phyloP scores from a whole-genome alignment of 768 basidiomycete species.

The Trametes cingulata region DNA sequence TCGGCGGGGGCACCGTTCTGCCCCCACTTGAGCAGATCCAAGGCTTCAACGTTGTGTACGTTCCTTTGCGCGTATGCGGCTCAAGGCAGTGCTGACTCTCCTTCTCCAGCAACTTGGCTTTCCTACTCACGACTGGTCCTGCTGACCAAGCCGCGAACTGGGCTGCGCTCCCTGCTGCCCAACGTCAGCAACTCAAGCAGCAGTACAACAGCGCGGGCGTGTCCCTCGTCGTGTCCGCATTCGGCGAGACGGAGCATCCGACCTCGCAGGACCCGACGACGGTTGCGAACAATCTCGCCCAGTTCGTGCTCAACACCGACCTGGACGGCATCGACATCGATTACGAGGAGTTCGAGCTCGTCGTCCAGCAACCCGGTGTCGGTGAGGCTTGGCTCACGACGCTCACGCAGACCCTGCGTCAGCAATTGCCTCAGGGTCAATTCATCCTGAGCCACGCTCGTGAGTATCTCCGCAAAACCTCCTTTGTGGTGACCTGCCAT shows the following conservation, averaged over 20 bases:
- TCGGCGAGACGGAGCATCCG: constrained; percentile 48
- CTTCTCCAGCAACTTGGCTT: constrained; percentile 39
- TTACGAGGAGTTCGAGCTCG: constrained; percentile 59
- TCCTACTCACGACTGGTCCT: constrained; percentile 42
- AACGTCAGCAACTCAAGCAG: constrained; percentile 43
- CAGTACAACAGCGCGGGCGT: constrained; percentile 57
- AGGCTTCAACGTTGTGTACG: constrained; percentile 17
- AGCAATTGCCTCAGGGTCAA: constrained; percentile 34
- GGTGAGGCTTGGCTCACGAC: constrained; percentile 49
- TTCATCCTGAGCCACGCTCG: constrained; percentile 40
- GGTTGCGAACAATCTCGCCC: constrained; percentile 44
- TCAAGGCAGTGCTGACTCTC: not conserved
- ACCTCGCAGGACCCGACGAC: constrained; percentile 42
- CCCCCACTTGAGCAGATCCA: constrained; percentile 9
- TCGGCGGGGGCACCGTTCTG: not conserved
- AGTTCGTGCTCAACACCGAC: constrained; percentile 46
- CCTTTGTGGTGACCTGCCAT: not conserved
- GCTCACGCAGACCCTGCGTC: constrained; percentile 37
- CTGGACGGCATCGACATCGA: constrained; percentile 58
- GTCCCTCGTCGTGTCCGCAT: constrained; percentile 56
- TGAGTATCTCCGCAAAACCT: constrained; percentile 7
- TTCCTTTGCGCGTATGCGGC: not conserved
- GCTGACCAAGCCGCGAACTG: constrained; percentile 47
- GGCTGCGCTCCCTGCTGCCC: constrained; percentile 37
- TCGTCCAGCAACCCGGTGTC: constrained; percentile 50